Base-by-base conservation (phyloP, 1,284 basidiomycete genomes). In the Bondarzewia mesenterica region DNA sequence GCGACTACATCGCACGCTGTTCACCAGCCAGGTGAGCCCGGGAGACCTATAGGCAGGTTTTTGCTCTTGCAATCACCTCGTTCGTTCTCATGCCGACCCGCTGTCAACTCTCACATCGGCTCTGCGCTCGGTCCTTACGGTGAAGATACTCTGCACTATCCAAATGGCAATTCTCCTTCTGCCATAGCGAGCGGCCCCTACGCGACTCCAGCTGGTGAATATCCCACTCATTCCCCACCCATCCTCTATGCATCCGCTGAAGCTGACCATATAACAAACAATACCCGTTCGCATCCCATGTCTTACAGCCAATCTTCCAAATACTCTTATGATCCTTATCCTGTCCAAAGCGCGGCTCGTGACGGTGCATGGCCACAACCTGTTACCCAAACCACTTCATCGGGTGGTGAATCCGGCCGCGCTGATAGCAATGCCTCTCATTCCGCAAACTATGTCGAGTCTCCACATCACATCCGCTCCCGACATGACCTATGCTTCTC, bases 1-100 rank as follows among this genome's bases (percentile, higher is more conserved):
- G 79, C 79, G 1, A 74, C 78, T 0, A 60, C 77, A 14, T 89
- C 86, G 0, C 86, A 87, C 56, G 50, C 55, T 14, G 78, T 76
- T 0, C 77, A 80, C 56, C 64, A 66, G 5, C 55, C 64, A 0
- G 78, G 79, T 4, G 60, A 54, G 46, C 59, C 61, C 0, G 60
- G 62, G 18, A 88, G 89, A 4, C 62, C 72, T 2, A 70, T 89
- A n/a, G 65, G 68, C 52, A 80, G 82, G 58, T 67, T 79, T 38
- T 75, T 78, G 0, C 73, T 77, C 10, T 65, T 75, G 44, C 71
- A n/a, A n/a, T 77, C 69, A 73, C 65, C 50, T 65, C 63, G 48
- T 56, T 56, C 47, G 55, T 54, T 47, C 58, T 63, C 42, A 55
- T 61, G 50, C 63, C 55, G 61, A 35, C 54, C 59, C 50, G 55